A percentile compares a stretch with the other conserved stretches of the same genome.
Evolutionary conservation across 2,329 filamentous ascomycete genomes (phyloP).

Genomic region (Beauveria sp.): DNA sequence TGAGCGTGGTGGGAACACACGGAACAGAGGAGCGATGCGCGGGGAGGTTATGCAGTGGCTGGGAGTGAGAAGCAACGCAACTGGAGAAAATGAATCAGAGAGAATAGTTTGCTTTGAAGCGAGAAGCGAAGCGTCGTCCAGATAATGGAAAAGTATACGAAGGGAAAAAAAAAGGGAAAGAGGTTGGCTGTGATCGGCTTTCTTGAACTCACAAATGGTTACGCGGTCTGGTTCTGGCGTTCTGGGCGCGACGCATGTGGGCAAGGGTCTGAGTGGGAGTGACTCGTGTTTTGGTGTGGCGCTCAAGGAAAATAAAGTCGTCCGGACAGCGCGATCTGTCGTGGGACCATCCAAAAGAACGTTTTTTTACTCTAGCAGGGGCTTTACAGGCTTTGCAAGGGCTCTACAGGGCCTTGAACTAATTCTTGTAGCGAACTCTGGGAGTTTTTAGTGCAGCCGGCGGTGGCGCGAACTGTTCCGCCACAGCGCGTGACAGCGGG

Average conservation of each 20-base stretch:
- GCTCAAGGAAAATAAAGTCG: background rate
- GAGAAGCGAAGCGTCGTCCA: background rate
- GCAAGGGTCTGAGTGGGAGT: background rate
- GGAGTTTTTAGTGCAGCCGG: background rate
- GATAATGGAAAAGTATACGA: background rate
- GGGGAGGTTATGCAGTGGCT: background rate
- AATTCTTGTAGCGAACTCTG: background rate
- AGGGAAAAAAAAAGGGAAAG: background rate
- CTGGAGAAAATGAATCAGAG: background rate
- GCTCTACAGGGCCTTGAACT: background rate
- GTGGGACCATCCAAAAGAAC: background rate
- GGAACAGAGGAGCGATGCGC: background rate
- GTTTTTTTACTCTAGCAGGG: background rate
- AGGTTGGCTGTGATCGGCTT: background rate
- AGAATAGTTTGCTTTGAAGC: background rate
- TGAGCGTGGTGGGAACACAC: background rate
- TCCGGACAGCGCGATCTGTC: background rate
- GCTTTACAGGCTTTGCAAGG: too few species aligned
- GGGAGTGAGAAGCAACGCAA: too few species aligned
- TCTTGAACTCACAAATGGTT: constrained; percentile 1
- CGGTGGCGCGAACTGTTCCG: constrained; percentile 4
- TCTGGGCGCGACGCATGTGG: constrained; percentile 22
- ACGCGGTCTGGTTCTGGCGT: constrained; percentile 16
- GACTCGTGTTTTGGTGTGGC: background rate
- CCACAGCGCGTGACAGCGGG: constrained; percentile 10